phyloP scores from a whole-genome alignment of 2,329 filamentous ascomycete species.

The Phaeoacremonium minimum region DNA sequence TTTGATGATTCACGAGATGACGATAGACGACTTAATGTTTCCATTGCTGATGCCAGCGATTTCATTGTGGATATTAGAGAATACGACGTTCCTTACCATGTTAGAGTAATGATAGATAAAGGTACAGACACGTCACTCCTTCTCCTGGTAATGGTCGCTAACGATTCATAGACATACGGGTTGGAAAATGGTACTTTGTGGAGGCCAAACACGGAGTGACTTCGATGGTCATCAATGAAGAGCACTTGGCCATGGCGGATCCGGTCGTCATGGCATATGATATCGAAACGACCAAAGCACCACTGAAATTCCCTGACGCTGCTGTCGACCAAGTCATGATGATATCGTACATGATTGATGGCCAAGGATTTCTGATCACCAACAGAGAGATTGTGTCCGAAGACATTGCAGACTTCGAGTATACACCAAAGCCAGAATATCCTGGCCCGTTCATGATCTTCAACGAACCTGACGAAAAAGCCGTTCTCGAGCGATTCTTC shows the following conservation, averaged over 20 bases:
- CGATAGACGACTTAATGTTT: constrained; percentile 71
- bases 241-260: constrained; percentile 84
- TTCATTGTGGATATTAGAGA: constrained; percentile 98
- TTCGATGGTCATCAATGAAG: constrained; percentile 79
- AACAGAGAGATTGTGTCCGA: constrained; percentile 97
- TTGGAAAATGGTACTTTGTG: constrained; percentile 95
- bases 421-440: constrained; percentile 96
- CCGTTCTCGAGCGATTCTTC: constrained; percentile 86
- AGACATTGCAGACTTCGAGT: constrained; percentile 96
- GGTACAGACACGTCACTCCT: constrained; percentile 12
- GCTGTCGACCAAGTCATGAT: constrained; percentile 98
- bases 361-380: constrained; percentile 94
- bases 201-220: constrained; percentile 89
- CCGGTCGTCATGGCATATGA: constrained; percentile 99
- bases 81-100: constrained; percentile 98
- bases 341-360: constrained; percentile 99
- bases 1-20: constrained; percentile 84
- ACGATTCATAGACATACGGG: constrained; percentile 70
- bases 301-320: constrained; percentile 93
- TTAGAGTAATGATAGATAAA: constrained; percentile 92
- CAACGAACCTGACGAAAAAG: constrained; percentile 93
- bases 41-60: constrained; percentile 85
- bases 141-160: background rate
- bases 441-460: constrained; percentile 95
- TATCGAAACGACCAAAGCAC: constrained; percentile 95